phyloP scores from a whole-genome alignment of 495 filamentous ascomycete species.

The Neurospora sp. region DNA sequence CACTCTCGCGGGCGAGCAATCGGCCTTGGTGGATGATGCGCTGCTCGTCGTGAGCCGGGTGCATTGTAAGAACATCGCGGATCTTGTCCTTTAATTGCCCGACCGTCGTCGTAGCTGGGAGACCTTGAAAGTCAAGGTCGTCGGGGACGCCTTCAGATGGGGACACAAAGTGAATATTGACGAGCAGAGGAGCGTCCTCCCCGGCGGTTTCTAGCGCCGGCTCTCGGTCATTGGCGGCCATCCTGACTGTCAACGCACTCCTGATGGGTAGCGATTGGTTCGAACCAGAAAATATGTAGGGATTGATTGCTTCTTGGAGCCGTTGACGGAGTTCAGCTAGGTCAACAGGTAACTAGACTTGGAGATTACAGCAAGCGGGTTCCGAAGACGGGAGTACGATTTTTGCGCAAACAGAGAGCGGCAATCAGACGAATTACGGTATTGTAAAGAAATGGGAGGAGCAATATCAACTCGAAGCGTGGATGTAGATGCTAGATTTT shows the following conservation, averaged over 20 bases:
- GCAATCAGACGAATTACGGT: background rate
- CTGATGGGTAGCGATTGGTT: background rate
- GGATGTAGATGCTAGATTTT: background rate
- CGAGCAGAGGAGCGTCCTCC: constrained; percentile 15
- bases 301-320: background rate
- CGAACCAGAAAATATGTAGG: background rate
- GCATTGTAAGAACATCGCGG: constrained; percentile 40
- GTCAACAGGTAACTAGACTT: background rate
- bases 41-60: constrained; percentile 45
- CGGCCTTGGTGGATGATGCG: constrained; percentile 60
- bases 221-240: constrained; percentile 3
- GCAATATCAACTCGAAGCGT: background rate
- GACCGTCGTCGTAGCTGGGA: constrained; percentile 48
- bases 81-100: constrained; percentile 52
- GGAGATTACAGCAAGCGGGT: background rate
- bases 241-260: constrained; percentile 1
- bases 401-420: background rate
- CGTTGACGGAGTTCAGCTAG: background rate
- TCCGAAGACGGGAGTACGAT: background rate
- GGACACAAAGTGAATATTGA: constrained; percentile 56
- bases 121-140: background rate
- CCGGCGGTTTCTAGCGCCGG: constrained; percentile 16
- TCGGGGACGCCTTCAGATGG: constrained; percentile 47
- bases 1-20: constrained; percentile 40
- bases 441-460: background rate